Percentiles rank a stretch among this genome's conserved stretches.
Conservation (phyloP, 768 basidiomycete species). For the Mycena venus region DNA sequence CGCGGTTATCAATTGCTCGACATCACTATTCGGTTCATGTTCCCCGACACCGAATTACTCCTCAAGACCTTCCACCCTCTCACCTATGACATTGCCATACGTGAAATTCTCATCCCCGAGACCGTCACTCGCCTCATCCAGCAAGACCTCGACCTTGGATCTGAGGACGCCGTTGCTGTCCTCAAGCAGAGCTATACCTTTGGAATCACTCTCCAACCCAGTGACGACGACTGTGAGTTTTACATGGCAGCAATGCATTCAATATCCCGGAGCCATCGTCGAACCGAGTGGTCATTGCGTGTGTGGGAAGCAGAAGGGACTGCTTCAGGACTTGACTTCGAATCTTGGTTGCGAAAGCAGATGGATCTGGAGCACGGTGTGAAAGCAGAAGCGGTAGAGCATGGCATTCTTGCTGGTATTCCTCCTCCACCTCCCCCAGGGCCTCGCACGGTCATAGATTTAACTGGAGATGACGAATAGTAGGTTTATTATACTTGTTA, state of each 20-base stretch:
- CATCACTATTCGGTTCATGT: background rate
- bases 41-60: background rate
- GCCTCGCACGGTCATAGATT: too few species aligned
- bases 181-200: background rate
- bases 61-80: background rate
- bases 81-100: slow-evolving; percentile 1
- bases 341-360: background rate
- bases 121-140: background rate
- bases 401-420: too few species aligned
- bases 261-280: background rate
- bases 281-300: background rate
- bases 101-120: slow-evolving; percentile 7
- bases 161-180: background rate
- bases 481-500: too few species aligned
- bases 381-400: too few species aligned
- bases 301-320: background rate
- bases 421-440: too few species aligned
- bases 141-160: background rate
- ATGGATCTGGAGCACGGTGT: too few species aligned
- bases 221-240: background rate
- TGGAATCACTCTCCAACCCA: background rate
- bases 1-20: background rate
- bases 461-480: too few species aligned
- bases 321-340: background rate
- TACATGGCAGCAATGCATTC: background rate